Percentiles rank a stretch among this genome's conserved stretches.
phyloP scores from a whole-genome alignment of 163 green algal species.

The Scenedesmus sp. region DNA sequence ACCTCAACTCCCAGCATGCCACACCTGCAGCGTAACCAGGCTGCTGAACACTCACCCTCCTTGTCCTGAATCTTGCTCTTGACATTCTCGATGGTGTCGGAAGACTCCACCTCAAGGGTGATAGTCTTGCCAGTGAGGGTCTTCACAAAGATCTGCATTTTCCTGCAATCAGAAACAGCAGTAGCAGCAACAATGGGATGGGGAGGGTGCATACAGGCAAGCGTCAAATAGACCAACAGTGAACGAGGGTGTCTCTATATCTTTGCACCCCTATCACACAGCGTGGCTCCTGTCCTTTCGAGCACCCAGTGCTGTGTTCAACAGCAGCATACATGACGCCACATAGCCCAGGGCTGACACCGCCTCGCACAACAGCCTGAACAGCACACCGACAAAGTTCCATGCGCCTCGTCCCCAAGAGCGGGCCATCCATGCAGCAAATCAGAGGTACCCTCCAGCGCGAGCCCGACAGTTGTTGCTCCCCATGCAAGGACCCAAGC shows the following conservation, averaged over 20 bases:
- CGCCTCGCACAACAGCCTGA: not conserved
- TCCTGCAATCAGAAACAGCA: slow-evolving; percentile 75
- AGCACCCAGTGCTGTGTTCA: not conserved
- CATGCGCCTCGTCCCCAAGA: not conserved
- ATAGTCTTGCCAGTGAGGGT: slow-evolving; percentile 93
- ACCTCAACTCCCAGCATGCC: not conserved
- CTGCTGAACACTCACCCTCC: slow-evolving; percentile 58
- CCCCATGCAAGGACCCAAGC: not conserved
- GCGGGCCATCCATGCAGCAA: not conserved
- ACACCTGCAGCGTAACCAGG: not conserved
- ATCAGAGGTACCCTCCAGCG: not conserved
- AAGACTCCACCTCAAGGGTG: slow-evolving; percentile 83
- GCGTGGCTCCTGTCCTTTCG: not conserved
- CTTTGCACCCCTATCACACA: not conserved
- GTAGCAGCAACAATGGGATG: slow-evolving; percentile 67
- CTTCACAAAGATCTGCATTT: slow-evolving; percentile 88
- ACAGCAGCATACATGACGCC: not conserved
- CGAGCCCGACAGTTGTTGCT: not conserved
- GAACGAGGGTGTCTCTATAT: not conserved
- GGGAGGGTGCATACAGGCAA: not conserved
- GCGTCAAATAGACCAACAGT: not conserved
- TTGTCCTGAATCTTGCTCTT: slow-evolving; percentile 86
- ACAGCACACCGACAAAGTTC: not conserved
- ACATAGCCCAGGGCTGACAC: not conserved
- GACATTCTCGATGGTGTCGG: slow-evolving; percentile 90